Evolutionary conservation across 345 rosid genomes (phyloP).

Genomic region (Limnanthes douglasii): DNA sequence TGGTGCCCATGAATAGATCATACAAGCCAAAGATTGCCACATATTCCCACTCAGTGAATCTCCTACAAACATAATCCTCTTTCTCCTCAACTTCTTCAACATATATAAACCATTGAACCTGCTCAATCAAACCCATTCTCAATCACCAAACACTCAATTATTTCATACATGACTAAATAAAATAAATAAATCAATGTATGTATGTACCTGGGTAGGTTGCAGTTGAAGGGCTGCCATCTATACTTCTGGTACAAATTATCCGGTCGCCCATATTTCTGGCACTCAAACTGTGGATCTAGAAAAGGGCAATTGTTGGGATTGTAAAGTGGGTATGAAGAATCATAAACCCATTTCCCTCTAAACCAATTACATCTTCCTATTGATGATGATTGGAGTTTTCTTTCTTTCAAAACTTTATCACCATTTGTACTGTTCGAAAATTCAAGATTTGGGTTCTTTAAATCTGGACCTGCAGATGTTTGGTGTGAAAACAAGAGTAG

Average conservation of each 20-base stretch:
- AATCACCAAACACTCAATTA: neutral
- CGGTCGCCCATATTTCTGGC: constrained; percentile 70
- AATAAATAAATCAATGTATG: constrained; percentile 3
- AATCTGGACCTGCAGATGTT: too few species aligned
- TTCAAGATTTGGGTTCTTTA: too few species aligned
- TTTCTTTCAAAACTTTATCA: too few species aligned
- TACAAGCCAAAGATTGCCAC: constrained; percentile 70
- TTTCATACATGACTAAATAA: neutral
- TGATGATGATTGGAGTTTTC: too few species aligned
- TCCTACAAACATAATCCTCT: constrained; percentile 95
- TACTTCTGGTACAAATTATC: constrained; percentile 52
- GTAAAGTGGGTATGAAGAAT: constrained; percentile 53
- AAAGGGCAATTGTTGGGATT: constrained; percentile 50
- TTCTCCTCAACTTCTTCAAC: constrained; percentile 73
- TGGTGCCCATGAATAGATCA: constrained; percentile 61
- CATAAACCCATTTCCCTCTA: constrained; percentile 62
- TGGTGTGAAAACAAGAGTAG: too few species aligned
- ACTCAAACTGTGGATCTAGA: constrained; percentile 69
- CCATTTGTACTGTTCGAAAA: too few species aligned
- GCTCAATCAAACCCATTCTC: neutral
- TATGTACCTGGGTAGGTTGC: constrained; percentile 48
- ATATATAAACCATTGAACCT: constrained; percentile 78
- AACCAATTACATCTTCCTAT: constrained; percentile 36
- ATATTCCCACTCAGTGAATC: constrained; percentile 82
- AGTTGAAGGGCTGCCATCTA: constrained; percentile 66